Evolutionary conservation across 1,284 basidiomycete genomes (phyloP).

Genomic region (Neonothopanus nambi): DNA sequence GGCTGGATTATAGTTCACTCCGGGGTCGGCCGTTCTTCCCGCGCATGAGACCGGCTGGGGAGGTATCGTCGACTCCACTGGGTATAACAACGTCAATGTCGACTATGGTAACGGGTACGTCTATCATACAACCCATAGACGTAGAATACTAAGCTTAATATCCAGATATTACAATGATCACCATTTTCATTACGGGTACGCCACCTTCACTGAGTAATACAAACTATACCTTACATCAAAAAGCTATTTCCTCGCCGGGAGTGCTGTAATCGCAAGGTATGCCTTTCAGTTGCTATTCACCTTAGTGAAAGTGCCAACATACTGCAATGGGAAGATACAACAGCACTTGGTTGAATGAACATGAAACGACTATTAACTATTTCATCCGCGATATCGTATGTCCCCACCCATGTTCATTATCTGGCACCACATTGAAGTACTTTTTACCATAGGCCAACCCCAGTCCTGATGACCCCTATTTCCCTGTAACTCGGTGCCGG

Average conservation of each 20-base stretch:
- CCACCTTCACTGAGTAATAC: background rate
- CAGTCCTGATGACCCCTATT: conserved; percentile 30
- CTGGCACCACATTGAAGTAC: background rate
- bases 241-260: too few relatives aligned
- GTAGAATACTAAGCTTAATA: too few relatives aligned
- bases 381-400: too few relatives aligned
- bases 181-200: conserved; percentile 37
- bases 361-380: too few relatives aligned
- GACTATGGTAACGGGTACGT: conserved; percentile 32
- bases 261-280: too few relatives aligned
- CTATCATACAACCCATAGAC: too few relatives aligned
- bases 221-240: too few relatives aligned
- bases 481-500: conserved; percentile 31
- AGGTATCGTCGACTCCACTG: conserved; percentile 33
- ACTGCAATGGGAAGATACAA: too few relatives aligned
- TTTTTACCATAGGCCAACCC: conserved; percentile 27
- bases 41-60: conserved; percentile 39
- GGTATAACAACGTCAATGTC: conserved; percentile 30
- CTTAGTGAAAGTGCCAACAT: background rate
- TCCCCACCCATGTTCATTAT: too few relatives aligned
- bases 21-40: conserved; percentile 24
- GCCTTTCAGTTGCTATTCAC: too few relatives aligned
- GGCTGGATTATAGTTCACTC: conserved; percentile 22
- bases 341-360: too few relatives aligned
- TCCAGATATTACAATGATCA: conserved; percentile 36